These are phyloP conservation scores for Bacidia gigantensis DNA, from an alignment of 495 filamentous ascomycete genomes.

Conservation along the genomic window DNA sequence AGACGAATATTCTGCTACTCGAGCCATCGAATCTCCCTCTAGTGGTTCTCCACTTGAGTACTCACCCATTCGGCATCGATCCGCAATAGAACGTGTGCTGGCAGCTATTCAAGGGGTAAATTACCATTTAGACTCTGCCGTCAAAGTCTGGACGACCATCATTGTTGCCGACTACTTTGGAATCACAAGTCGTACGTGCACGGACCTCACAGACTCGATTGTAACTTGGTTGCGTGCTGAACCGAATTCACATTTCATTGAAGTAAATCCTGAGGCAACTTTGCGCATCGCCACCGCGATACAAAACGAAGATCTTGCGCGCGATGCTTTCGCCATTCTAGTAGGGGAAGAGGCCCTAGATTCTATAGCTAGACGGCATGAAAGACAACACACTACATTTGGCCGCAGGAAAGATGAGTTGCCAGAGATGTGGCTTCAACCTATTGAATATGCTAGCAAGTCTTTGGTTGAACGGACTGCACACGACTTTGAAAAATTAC, in stretches of 20 bases:
- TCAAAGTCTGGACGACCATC: constrained; percentile 49
- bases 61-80: constrained; percentile 44
- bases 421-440: constrained; percentile 32
- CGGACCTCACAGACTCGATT: constrained; percentile 24
- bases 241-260: constrained; percentile 32
- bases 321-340: constrained; percentile 33
- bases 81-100: constrained; percentile 45
- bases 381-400: constrained; percentile 12
- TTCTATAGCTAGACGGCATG: constrained; percentile 13
- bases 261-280: constrained; percentile 32
- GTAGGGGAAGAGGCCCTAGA: constrained; percentile 35
- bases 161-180: constrained; percentile 44
- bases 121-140: constrained; percentile 47
- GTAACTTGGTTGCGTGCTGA: constrained; percentile 34
- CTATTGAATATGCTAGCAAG: constrained; percentile 39
- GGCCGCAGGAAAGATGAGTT: constrained; percentile 25
- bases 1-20: constrained; percentile 21
- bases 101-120: constrained; percentile 33
- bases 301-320: constrained; percentile 26
- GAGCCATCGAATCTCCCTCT: not conserved
- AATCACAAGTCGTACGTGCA: constrained; percentile 23
- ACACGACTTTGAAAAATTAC: constrained; percentile 23
- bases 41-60: constrained; percentile 34
- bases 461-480: constrained; percentile 28
- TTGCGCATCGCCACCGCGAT: constrained; percentile 34